Evolutionary conservation across 805 yeast genomes (phyloP), one percentile per base, ranked within the genome.

Genomic region (Yarrowia deformans): DNA sequence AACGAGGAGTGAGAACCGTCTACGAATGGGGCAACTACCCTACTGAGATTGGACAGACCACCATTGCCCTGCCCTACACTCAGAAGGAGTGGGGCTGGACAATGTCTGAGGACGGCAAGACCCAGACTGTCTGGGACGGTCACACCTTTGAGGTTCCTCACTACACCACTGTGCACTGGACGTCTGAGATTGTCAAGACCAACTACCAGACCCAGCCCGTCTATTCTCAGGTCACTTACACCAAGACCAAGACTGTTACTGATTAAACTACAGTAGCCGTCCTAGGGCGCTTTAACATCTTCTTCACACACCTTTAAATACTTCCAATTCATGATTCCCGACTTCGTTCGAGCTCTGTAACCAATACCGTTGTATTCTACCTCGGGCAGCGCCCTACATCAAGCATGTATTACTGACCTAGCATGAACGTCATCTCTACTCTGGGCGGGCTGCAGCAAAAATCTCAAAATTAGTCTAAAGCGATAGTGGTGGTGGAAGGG

Each of bases 11-110:
- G 14, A 19, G 37, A 29, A 55, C 46, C 61, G 61, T 55, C 46
- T 55, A 55, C 61, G 61, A 55, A 46, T 55, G 61, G 61, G 61
- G 61, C 45, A 55, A 55, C 61, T 55, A 55, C 46, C 61, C 61
- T 16, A 55, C 61, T 37, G 46, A 39, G 46, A 40, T 55, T 16
- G 61, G 61, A 12, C 5, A 39, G 46, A 55, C 61, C 46, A 55
- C 61, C 61, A 55, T 55, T 29, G 46, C 61, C n/a, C 61, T 39
- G 2, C 61, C 61, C 23, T 55, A 55, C 61, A 55, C 61, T 19
- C 61, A 55, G 61, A 55, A 55, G 46, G 37, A 23, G 37, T 55
- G 61, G 61, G 61, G 61, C 8, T 55, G 61, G 61, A 16, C 61
- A 48, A 40, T 55, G 61, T 55, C 61, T 40, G 46, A 39, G 46